A percentile compares a stretch with the other conserved stretches of the same genome.
These are phyloP conservation scores for Oemleria cerasiformis DNA, from an alignment of 306 rosid species.

Conservation along the genomic window DNA sequence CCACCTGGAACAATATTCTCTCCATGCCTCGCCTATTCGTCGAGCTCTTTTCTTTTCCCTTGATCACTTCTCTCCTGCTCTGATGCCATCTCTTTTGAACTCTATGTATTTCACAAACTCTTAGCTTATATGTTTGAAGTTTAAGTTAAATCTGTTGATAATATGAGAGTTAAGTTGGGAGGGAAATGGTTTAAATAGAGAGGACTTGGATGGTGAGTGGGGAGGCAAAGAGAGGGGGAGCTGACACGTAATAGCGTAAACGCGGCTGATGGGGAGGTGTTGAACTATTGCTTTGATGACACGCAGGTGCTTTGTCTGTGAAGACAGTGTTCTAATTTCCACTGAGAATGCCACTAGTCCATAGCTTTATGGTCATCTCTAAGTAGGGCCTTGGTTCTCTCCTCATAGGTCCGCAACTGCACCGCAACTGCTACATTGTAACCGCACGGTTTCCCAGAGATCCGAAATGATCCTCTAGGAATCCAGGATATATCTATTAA, in stretches of 20 bases:
- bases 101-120: too few species aligned
- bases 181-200: neutral
- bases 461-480: neutral
- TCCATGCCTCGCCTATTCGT: conserved; percentile 57
- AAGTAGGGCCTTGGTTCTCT: neutral
- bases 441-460: neutral
- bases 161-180: neutral
- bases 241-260: conserved; percentile 16
- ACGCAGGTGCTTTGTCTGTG: neutral
- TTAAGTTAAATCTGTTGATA: too few species aligned
- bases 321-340: neutral
- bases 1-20: conserved; percentile 79
- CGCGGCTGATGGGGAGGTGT: conserved; percentile 15
- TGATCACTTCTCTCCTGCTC: conserved; percentile 19
- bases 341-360: conserved; percentile 10
- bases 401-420: neutral
- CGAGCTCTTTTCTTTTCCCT: conserved; percentile 41
- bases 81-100: conserved; percentile 45
- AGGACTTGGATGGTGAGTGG: neutral
- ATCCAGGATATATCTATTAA: too few species aligned
- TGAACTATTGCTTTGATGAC: neutral
- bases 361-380: neutral
- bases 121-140: too few species aligned
- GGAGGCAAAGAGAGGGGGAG: neutral
- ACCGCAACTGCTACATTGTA: neutral